These are phyloP conservation scores for Centella asiatica DNA, from an alignment of 129 eudicot genomes.

Conservation along the genomic window DNA sequence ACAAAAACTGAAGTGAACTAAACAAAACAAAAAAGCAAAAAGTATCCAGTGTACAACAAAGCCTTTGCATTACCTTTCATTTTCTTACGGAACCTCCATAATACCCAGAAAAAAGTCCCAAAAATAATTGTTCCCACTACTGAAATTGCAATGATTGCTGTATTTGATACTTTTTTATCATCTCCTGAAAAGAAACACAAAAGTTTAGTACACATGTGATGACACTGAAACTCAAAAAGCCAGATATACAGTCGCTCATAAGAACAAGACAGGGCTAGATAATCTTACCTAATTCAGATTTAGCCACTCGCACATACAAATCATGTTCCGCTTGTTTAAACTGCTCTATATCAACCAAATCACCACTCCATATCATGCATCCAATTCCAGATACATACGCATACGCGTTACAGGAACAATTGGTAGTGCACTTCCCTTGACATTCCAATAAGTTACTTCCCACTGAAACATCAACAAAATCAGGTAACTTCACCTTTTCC, in stretches of 20 bases:
- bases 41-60: too few species aligned
- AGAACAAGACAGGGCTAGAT: neutral
- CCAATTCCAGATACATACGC: constrained; percentile 41
- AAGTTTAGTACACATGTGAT: neutral
- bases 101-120: constrained; percentile 20
- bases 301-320: constrained; percentile 44
- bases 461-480: constrained; percentile 30
- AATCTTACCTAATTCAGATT: constrained; percentile 50
- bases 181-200: constrained; percentile 20
- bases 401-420: constrained; percentile 65
- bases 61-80: constrained; percentile 32
- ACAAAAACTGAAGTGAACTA: neutral
- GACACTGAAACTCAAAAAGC: too few species aligned
- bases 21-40: too few species aligned
- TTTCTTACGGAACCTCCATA: constrained; percentile 34
- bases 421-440: constrained; percentile 31
- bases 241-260: too few species aligned
- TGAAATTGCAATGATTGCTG: constrained; percentile 22
- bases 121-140: constrained; percentile 30
- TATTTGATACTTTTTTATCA: constrained; percentile 14
- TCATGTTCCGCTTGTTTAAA: constrained; percentile 36
- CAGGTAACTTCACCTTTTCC: constrained; percentile 44
- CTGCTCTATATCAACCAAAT: constrained; percentile 51
- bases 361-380: constrained; percentile 57
- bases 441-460: constrained; percentile 17